phyloP scores from a whole-genome alignment of 768 basidiomycete genomes.

The Leccinellum albellum region DNA sequence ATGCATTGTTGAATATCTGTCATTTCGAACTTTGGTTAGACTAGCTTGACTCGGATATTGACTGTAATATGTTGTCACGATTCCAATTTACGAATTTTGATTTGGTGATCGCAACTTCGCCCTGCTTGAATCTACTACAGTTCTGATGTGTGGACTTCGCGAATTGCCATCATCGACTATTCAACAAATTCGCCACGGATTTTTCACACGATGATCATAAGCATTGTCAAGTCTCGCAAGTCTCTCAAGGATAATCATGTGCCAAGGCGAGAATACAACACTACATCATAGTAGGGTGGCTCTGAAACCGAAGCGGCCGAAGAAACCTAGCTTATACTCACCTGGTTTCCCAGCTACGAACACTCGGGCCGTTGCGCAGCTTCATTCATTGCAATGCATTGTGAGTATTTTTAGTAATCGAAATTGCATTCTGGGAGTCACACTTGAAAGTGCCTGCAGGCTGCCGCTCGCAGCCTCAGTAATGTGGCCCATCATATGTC shows the following conservation, averaged over 20 bases:
- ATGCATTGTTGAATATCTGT: neutral
- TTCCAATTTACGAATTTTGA: neutral
- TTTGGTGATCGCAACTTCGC: neutral
- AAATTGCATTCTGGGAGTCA: neutral
- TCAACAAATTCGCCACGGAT: neutral
- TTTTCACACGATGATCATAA: neutral
- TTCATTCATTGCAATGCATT: neutral
- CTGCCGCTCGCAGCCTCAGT: too few species aligned
- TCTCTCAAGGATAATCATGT: too few species aligned
- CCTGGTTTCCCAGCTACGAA: neutral
- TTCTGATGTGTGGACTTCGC: neutral
- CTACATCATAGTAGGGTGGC: neutral
- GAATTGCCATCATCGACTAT: neutral
- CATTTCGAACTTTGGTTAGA: neutral
- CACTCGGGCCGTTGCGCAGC: neutral
- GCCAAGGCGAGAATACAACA: too few species aligned
- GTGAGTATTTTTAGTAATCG: neutral
- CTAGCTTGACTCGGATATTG: neutral
- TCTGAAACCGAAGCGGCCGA: neutral
- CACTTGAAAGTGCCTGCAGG: too few species aligned
- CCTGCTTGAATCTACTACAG: neutral
- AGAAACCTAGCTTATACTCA: neutral
- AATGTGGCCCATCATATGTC: neutral
- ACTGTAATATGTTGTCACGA: neutral
- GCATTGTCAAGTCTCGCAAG: too few species aligned